Evolutionary conservation across 108 stramenopile species (phyloP).

Genomic region (Cyclotella choctawhatcheeana): DNA sequence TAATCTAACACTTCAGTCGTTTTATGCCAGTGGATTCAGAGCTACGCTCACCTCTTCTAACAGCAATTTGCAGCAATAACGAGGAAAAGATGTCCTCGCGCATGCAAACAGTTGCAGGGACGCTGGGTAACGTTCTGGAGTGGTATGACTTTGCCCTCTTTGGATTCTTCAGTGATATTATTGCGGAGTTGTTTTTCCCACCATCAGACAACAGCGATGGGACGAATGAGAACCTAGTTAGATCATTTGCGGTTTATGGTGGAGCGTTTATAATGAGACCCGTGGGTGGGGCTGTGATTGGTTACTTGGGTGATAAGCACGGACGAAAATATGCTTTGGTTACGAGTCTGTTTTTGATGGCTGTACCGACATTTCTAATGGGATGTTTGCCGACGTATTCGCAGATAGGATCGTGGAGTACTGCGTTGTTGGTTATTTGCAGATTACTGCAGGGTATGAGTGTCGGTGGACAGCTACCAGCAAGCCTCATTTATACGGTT

Average conservation of each 20-base stretch:
- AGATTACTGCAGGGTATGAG: slow-evolving; percentile 71
- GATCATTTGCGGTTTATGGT: slow-evolving; percentile 70
- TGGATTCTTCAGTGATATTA: slow-evolving; percentile 49
- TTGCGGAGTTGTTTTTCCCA: slow-evolving; percentile 49
- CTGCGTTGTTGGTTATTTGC: slow-evolving; percentile 53
- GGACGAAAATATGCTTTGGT: slow-evolving; percentile 72
- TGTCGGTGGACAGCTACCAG: slow-evolving; percentile 71
- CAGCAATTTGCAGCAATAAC: neutral
- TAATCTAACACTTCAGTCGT: neutral
- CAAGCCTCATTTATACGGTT: slow-evolving; percentile 64
- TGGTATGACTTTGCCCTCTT: slow-evolving; percentile 67
- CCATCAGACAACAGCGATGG: slow-evolving; percentile 24
- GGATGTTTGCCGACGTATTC: slow-evolving; percentile 76
- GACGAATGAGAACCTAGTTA: slow-evolving; percentile 12
- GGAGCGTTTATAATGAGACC: slow-evolving; percentile 75
- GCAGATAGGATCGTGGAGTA: slow-evolving; percentile 49
- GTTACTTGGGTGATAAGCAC: slow-evolving; percentile 68
- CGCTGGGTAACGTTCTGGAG: slow-evolving; percentile 46
- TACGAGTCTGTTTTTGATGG: slow-evolving; percentile 65
- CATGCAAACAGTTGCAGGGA: slow-evolving; percentile 33
- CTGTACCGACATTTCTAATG: slow-evolving; percentile 68
- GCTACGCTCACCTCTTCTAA: neutral
- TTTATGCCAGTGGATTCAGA: neutral
- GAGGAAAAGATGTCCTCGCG: neutral
- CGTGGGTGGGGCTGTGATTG: slow-evolving; percentile 67